Conservation (phyloP, 306 rosid species). For the Trifolium subterraneum region DNA sequence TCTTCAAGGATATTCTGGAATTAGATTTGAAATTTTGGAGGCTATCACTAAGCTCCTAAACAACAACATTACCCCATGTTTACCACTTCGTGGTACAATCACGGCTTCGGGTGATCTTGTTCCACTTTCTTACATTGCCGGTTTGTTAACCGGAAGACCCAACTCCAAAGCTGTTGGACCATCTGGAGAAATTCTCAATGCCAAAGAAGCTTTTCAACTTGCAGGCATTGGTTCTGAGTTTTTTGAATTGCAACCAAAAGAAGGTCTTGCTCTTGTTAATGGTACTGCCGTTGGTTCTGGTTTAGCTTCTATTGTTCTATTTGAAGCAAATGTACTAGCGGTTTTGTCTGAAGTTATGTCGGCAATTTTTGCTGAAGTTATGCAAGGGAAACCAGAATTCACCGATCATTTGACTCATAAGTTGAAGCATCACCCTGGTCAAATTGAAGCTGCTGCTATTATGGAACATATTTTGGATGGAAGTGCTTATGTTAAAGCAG, state of each 20-base stretch:
- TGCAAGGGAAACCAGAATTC: constrained; percentile 95
- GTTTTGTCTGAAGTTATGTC: constrained; percentile 76
- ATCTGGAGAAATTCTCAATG: constrained; percentile 58
- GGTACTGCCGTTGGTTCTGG: constrained; percentile 97
- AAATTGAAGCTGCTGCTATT: constrained; percentile 93
- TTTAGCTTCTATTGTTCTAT: constrained; percentile 81
- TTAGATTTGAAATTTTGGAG: constrained; percentile 83
- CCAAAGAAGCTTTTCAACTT: constrained; percentile 64
- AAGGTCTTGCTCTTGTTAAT: constrained; percentile 91
- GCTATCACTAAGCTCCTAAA: constrained; percentile 78
- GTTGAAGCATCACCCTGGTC: constrained; percentile 93
- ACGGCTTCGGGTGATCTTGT: constrained; percentile 89
- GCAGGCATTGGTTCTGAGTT: constrained; percentile 66
- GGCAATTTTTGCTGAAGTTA: constrained; percentile 79
- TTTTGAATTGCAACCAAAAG: constrained; percentile 89
- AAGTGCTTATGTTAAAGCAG: constrained; percentile 73
- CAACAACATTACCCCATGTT: constrained; percentile 70
- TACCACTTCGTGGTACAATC: constrained; percentile 90
- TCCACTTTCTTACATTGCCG: constrained; percentile 90
- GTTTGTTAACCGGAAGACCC: constrained; percentile 75
- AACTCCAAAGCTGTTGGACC: constrained; percentile 81
- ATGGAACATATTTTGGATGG: constrained; percentile 96
- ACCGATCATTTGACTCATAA: constrained; percentile 91
- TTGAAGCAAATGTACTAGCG: constrained; percentile 73
- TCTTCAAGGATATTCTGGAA: constrained; percentile 94